Evolutionary conservation across 1,139 yeast genomes (phyloP), one percentile per base, ranked within the genome.

Genomic region (Lodderomyces elongisporus): DNA sequence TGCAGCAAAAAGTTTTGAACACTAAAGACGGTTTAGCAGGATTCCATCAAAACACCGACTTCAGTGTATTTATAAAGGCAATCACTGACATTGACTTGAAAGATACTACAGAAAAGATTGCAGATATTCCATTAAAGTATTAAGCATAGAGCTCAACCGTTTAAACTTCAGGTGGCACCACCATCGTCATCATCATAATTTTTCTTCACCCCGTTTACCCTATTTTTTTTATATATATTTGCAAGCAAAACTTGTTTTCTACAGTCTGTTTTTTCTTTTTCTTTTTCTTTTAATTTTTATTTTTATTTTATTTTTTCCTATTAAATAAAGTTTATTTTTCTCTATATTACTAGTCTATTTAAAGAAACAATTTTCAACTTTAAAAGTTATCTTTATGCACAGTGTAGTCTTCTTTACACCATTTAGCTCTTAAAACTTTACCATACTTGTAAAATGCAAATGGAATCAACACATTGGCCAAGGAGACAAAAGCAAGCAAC

Each of bases 381-480:
- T 20, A 20, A 20, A 7, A 24, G 26, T 24, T n/a, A 7, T 28
- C 31, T 21, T 7, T 12, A 17, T 27, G 34, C 15, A 51, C 52
- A 16, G 71, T 55, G 43, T 80, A 82, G 51, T 82, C 84, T 50
- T 75, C 79, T 56, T 74, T 79, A 47, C 87, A 79, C 47, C 80
- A 54, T 46, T 66, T 80, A 20, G 70, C 73, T 64, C 95, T 74
- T 42, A 85, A 64, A 0, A 49, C 39, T 26, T 70, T 74, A 42
- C 95, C 95, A 58, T 64, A 84, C 47, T 64, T 71, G 63, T 81
- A 83, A 52, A 88, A 85, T 8, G 74, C 71, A 52, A 79, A 82
- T 12, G 96, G 96, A 43, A 88, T 75, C n/a, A 74, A 58, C 42
- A 85, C 70, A 94, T 87, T 85, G 1, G 83, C 93, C 40, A 85